These are phyloP conservation scores for Hemisphaericaspora lyxosophila DNA, from an alignment of 1,139 yeast species.

Conservation along the genomic window DNA sequence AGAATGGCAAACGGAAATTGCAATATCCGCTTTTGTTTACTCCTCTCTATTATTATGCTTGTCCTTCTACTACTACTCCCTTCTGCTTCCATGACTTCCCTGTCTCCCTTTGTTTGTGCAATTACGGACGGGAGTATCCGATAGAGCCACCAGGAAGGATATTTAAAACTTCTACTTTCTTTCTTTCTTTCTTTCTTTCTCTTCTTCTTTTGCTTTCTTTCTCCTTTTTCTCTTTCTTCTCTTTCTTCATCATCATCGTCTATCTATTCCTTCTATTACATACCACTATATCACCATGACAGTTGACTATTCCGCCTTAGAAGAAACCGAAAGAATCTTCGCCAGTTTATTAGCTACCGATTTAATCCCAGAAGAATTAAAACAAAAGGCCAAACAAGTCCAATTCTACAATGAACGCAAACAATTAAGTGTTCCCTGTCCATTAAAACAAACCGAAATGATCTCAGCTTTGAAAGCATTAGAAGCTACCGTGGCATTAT, in stretches of 20 bases:
- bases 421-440: slow-evolving; percentile 24
- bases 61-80: too few species aligned
- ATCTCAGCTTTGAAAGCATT: slow-evolving; percentile 28
- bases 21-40: too few species aligned
- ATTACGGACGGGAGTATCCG: too few species aligned
- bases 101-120: too few species aligned
- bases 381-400: slow-evolving; percentile 15
- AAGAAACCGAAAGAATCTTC: slow-evolving; percentile 19
- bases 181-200: too few species aligned
- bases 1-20: too few species aligned
- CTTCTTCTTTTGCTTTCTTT: too few species aligned
- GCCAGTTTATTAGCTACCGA: slow-evolving; percentile 15
- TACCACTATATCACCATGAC: slow-evolving; percentile 6
- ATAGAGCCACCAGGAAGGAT: too few species aligned
- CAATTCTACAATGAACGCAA: slow-evolving; percentile 17
- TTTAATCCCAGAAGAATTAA: slow-evolving; percentile 20
- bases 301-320: slow-evolving; percentile 14
- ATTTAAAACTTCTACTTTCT: too few species aligned
- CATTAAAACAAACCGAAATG: slow-evolving; percentile 29
- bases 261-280: not conserved
- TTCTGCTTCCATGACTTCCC: too few species aligned
- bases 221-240: not conserved
- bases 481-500: slow-evolving; percentile 25
- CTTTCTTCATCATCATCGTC: not conserved
- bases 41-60: too few species aligned